Evolutionary conservation across 2,329 filamentous ascomycete genomes (phyloP).

Genomic region (Thielaviopsis ethacetica): DNA sequence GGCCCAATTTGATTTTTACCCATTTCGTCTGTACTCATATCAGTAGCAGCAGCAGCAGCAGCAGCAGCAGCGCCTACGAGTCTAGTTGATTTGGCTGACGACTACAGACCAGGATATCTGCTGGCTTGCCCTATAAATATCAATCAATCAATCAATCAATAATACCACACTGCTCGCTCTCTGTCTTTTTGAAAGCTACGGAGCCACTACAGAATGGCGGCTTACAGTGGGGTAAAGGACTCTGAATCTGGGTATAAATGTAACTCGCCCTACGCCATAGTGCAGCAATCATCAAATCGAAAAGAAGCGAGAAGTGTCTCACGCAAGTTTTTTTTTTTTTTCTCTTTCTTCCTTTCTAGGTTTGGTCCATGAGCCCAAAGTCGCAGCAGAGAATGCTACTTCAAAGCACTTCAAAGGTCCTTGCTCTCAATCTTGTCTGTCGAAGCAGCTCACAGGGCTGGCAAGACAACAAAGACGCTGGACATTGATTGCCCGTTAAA

Average conservation of each 20-base stretch:
- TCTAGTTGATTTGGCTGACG: background rate
- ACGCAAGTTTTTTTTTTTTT: background rate
- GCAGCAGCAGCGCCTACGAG: too few species aligned
- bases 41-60: too few species aligned
- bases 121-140: too few species aligned
- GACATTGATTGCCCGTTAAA: too few species aligned
- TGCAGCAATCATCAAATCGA: background rate
- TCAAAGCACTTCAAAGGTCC: background rate
- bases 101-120: background rate
- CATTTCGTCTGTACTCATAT: background rate
- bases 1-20: background rate
- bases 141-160: too few species aligned
- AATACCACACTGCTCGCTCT: too few species aligned
- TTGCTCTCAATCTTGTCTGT: background rate
- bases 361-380: background rate
- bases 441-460: too few species aligned
- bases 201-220: background rate
- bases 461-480: too few species aligned
- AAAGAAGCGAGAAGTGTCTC: background rate
- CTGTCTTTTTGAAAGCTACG: too few species aligned
- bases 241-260: background rate
- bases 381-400: background rate
- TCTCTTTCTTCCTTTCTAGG: background rate
- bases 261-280: background rate
- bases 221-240: background rate